Percentiles rank a stretch among this genome's conserved stretches.
Evolutionary conservation across 306 rosid species (phyloP).

Genomic region (Cicer judaicum): DNA sequence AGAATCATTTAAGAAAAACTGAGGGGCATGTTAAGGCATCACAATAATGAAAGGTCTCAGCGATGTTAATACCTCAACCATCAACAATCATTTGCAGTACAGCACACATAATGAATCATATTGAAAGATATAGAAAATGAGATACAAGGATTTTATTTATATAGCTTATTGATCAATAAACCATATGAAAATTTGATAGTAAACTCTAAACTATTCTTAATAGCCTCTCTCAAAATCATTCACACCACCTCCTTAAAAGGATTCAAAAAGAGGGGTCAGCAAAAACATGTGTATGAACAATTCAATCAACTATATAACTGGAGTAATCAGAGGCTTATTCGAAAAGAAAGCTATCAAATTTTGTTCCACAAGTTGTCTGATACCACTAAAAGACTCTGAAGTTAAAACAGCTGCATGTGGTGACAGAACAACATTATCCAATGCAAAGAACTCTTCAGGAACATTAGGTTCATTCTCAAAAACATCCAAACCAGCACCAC

Average conservation of each 20-base stretch:
- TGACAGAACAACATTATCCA: slow-evolving; percentile 61
- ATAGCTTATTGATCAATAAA: background rate
- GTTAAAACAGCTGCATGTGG: slow-evolving; percentile 51
- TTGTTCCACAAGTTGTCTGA: slow-evolving; percentile 31
- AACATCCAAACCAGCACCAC: slow-evolving; percentile 66
- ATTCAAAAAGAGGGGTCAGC: background rate
- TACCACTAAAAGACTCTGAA: slow-evolving; percentile 18
- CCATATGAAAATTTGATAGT: background rate
- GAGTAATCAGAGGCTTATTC: slow-evolving; percentile 49
- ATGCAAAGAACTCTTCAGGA: slow-evolving; percentile 43
- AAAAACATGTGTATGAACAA: background rate
- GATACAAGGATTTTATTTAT: background rate
- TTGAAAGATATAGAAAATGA: too few relatives aligned
- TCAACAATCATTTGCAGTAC: too few relatives aligned
- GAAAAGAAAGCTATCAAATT: slow-evolving; percentile 64
- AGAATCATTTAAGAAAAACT: background rate
- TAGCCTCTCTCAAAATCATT: background rate
- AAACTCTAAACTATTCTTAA: background rate
- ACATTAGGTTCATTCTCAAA: slow-evolving; percentile 64
- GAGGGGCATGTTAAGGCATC: too few relatives aligned
- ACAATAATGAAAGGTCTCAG: too few relatives aligned
- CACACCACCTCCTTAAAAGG: background rate
- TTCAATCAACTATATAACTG: background rate
- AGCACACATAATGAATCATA: background rate
- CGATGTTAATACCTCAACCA: too few relatives aligned